Evolutionary conservation across 768 basidiomycete genomes (phyloP).

Genomic region (Hortiboletus campestris): DNA sequence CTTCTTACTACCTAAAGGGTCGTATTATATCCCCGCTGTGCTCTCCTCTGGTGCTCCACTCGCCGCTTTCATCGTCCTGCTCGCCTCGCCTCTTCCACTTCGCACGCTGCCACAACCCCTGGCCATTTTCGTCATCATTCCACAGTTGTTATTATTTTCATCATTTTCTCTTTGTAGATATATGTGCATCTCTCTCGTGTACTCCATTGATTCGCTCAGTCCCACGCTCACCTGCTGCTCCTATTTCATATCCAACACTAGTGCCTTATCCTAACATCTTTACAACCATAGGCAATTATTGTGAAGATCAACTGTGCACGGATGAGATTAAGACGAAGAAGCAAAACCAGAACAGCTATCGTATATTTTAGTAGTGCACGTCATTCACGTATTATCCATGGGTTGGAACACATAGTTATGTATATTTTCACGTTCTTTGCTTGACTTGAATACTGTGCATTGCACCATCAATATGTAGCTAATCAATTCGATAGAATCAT

Average conservation of each 20-base stretch:
- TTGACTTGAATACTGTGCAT: neutral
- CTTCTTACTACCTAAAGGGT: neutral
- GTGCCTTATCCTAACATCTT: slow-evolving; percentile 1
- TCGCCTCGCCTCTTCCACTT: neutral
- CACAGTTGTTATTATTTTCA: neutral
- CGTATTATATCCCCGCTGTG: neutral
- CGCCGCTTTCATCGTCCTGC: neutral
- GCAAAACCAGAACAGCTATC: slow-evolving; percentile 1
- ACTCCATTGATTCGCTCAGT: neutral
- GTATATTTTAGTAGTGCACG: slow-evolving; percentile 8
- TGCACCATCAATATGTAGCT: neutral
- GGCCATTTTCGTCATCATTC: neutral
- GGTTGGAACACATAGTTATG: neutral
- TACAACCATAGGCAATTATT: neutral
- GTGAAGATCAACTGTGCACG: slow-evolving; percentile 10
- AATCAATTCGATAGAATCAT: neutral
- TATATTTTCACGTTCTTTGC: neutral
- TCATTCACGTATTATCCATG: slow-evolving; percentile 1
- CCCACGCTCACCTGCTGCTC: slow-evolving; percentile 5
- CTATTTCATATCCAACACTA: slow-evolving; percentile 2
- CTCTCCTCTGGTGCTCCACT: neutral
- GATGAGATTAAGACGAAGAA: neutral
- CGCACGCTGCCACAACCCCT: neutral
- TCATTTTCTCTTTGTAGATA: slow-evolving; percentile 9
- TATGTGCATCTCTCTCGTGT: neutral